These are phyloP conservation scores for Acanthamoeba culbertsoni DNA, from an alignment of 208 protist species.

Conservation along the genomic window DNA sequence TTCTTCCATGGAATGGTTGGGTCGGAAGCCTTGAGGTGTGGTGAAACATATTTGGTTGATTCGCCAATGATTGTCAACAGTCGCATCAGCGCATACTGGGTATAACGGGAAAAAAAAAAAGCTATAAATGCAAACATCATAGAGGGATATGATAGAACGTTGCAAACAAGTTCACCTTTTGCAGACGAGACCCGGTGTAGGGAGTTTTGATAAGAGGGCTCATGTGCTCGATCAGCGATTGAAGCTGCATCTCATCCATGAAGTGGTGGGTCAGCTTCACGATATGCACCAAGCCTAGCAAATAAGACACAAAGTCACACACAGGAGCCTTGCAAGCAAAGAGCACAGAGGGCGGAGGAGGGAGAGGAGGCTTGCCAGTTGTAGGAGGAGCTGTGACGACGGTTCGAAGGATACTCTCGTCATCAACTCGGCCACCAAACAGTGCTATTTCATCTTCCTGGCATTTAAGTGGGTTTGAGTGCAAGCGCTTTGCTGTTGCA, in stretches of 20 bases:
- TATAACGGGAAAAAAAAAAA: background rate
- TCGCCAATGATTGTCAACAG: conserved; percentile 6
- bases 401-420: background rate
- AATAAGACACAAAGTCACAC: background rate
- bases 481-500: background rate
- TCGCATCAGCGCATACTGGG: conserved; percentile 18
- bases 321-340: background rate
- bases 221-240: background rate
- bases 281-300: background rate
- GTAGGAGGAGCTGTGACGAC: background rate
- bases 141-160: background rate
- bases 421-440: background rate
- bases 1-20: conserved; percentile 6
- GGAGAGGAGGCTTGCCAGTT: background rate
- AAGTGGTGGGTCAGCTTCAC: conserved; percentile 9
- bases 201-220: background rate
- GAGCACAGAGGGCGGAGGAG: background rate
- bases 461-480: background rate
- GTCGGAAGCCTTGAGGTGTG: background rate
- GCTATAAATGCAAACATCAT: no score
- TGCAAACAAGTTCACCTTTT: background rate
- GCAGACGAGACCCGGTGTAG: background rate
- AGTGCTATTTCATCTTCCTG: background rate
- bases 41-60: background rate
- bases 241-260: conserved; percentile 2